phyloP scores from a whole-genome alignment of 2,329 filamentous ascomycete genomes.

The Colletotrichum phormii region DNA sequence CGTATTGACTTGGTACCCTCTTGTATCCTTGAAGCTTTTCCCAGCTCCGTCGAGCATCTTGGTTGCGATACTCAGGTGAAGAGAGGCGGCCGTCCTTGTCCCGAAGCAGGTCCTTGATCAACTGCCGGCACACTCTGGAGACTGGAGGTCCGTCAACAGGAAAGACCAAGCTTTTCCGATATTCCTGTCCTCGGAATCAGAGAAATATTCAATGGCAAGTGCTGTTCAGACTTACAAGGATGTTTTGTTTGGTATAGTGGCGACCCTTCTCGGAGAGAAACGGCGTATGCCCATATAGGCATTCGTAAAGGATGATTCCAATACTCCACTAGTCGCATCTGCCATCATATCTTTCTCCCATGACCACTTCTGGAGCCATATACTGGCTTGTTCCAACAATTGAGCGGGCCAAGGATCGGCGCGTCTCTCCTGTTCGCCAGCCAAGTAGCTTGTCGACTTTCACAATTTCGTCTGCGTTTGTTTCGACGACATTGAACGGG shows the following conservation, averaged over 20 bases:
- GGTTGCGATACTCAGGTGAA: slow-evolving; percentile 52
- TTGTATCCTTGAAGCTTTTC: slow-evolving; percentile 28
- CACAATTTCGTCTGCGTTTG: slow-evolving; percentile 37
- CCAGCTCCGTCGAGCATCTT: slow-evolving; percentile 29
- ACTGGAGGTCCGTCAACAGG: slow-evolving; percentile 71
- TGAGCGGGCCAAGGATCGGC: slow-evolving; percentile 81
- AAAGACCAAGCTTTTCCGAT: slow-evolving; percentile 77
- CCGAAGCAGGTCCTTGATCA: slow-evolving; percentile 78
- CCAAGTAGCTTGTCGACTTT: slow-evolving; percentile 65
- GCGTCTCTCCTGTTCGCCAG: slow-evolving; percentile 77
- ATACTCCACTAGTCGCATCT: slow-evolving; percentile 98
- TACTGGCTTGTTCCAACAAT: slow-evolving; percentile 97
- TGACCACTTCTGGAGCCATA: slow-evolving; percentile 95
- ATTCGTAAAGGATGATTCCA: slow-evolving; percentile 94
- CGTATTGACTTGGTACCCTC: slow-evolving; percentile 62
- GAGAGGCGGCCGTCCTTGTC: slow-evolving; percentile 83
- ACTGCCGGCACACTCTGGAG: slow-evolving; percentile 78
- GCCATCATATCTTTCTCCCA: slow-evolving; percentile 86
- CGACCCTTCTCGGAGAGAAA: slow-evolving; percentile 85
- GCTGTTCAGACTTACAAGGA: slow-evolving; percentile 68
- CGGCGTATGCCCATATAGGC: slow-evolving; percentile 90
- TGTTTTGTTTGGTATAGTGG: slow-evolving; percentile 86
- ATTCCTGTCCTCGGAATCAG: slow-evolving; percentile 61
- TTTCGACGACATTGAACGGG: slow-evolving; percentile 42
- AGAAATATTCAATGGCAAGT: neutral